A percentile compares a stretch with the other conserved stretches of the same genome.
Conservation (phyloP, 2,329 filamentous ascomycete species). For the Ophiostoma quercus region DNA sequence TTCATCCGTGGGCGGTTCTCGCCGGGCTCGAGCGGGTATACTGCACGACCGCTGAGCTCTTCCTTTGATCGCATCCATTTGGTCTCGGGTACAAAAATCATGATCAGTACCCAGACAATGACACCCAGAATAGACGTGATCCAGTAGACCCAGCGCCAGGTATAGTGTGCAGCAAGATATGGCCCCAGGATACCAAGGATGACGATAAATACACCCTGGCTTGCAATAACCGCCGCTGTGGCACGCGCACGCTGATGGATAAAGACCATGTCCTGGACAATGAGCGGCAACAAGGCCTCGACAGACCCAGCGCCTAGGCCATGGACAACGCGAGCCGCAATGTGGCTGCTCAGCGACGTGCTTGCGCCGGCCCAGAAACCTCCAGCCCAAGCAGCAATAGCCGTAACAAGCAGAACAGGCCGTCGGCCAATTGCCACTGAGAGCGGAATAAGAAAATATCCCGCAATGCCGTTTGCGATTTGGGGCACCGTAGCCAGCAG, state of each 20-base stretch:
- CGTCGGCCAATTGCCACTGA: neutral
- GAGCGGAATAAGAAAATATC: neutral
- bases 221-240: constrained; percentile 23
- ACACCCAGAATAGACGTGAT: constrained; percentile 35
- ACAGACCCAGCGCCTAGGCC: constrained; percentile 37
- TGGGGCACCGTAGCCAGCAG: neutral
- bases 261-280: constrained; percentile 39
- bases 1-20: neutral
- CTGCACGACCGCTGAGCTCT: neutral
- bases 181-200: constrained; percentile 33
- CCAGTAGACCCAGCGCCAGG: constrained; percentile 38
- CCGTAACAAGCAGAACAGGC: constrained; percentile 35
- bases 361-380: constrained; percentile 37
- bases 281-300: constrained; percentile 37
- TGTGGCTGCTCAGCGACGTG: constrained; percentile 29
- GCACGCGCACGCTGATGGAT: constrained; percentile 34
- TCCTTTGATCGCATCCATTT: constrained; percentile 1
- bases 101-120: constrained; percentile 35
- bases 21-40: neutral
- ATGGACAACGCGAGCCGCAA: constrained; percentile 35
- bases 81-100: constrained; percentile 22
- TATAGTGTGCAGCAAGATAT: constrained; percentile 33
- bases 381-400: constrained; percentile 35
- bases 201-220: constrained; percentile 33
- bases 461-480: neutral